A percentile compares a stretch with the other conserved stretches of the same genome.
phyloP scores from a whole-genome alignment of 2,329 filamentous ascomycete species.

The Alternaria tenuissima region DNA sequence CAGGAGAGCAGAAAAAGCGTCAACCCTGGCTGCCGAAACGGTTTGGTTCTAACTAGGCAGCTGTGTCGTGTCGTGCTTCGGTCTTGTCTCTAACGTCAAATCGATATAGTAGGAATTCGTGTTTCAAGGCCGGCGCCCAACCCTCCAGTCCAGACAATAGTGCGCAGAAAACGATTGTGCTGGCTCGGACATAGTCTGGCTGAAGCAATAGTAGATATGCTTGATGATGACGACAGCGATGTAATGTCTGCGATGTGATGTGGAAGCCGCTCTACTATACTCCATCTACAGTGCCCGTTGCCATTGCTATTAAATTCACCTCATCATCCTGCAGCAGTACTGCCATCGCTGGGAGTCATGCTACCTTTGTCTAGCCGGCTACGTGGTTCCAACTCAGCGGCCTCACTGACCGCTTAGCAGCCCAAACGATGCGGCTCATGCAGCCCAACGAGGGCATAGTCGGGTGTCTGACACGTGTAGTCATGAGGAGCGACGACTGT shows the following conservation, averaged over 20 bases:
- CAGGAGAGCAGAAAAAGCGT: background rate
- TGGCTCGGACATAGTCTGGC: conserved; percentile 46
- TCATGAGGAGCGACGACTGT: background rate
- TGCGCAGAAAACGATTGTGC: conserved; percentile 33
- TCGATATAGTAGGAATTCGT: background rate
- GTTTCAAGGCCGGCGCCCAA: conserved; percentile 40
- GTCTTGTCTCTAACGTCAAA: background rate
- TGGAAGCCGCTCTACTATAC: conserved; percentile 3
- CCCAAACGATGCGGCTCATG: conserved; percentile 22
- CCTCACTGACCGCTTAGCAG: conserved; percentile 24
- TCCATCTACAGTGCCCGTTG: conserved; percentile 17
- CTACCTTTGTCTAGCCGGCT: conserved; percentile 14
- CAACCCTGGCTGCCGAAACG: background rate
- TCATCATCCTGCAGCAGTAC: conserved; percentile 1
- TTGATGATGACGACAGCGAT: conserved; percentile 6
- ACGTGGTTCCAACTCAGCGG: conserved; percentile 30
- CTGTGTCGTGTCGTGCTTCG: background rate
- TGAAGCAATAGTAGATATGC: conserved; percentile 18
- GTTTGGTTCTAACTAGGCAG: background rate
- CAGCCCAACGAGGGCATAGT: conserved; percentile 28
- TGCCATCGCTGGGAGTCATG: conserved; percentile 6
- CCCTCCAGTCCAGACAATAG: conserved; percentile 47
- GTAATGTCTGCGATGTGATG: conserved; percentile 8
- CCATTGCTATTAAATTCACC: conserved; percentile 15
- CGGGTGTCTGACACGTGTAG: conserved; percentile 26